These are phyloP conservation scores for Penicillium digitatum DNA, from an alignment of 2,329 filamentous ascomycete genomes.

Conservation along the genomic window DNA sequence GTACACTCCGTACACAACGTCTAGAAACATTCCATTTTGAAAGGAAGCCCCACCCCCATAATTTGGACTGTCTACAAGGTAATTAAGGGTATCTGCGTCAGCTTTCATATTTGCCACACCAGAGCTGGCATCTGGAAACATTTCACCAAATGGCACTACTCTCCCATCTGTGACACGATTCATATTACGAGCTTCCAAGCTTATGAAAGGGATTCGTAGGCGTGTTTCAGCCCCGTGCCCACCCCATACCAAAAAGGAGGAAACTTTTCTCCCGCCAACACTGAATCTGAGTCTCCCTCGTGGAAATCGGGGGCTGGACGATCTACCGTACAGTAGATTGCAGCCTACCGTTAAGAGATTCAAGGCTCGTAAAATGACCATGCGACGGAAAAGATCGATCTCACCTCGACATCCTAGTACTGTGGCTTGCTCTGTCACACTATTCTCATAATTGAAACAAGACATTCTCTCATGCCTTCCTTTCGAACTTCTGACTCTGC, in stretches of 20 bases:
- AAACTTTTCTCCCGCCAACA: not conserved
- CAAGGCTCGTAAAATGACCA: constrained; percentile 7
- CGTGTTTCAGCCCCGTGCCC: constrained; percentile 19
- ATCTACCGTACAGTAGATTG: constrained; percentile 21
- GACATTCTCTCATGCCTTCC: not conserved
- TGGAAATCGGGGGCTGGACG: constrained; percentile 20
- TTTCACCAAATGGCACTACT: constrained; percentile 2
- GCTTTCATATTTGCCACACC: constrained; percentile 17
- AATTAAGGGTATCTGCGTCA: constrained; percentile 12
- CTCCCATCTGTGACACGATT: not conserved
- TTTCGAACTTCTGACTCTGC: not conserved
- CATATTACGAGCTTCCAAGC: not conserved
- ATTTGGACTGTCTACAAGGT: not conserved
- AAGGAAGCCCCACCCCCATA: constrained; percentile 19
- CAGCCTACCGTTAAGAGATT: constrained; percentile 19
- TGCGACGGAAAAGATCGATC: not conserved
- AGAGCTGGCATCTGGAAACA: constrained; percentile 3
- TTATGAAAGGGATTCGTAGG: constrained; percentile 2
- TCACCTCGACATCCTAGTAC: not conserved
- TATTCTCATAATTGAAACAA: not conserved
- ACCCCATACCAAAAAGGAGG: constrained; percentile 1
- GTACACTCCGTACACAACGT: not conserved
- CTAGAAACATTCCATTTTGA: constrained; percentile 12
- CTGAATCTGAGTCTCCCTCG: constrained; percentile 7
- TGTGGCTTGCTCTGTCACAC: not conserved